Base-by-base conservation (phyloP, 2,329 filamentous ascomycete genomes). In the Exserohilum turcica region DNA sequence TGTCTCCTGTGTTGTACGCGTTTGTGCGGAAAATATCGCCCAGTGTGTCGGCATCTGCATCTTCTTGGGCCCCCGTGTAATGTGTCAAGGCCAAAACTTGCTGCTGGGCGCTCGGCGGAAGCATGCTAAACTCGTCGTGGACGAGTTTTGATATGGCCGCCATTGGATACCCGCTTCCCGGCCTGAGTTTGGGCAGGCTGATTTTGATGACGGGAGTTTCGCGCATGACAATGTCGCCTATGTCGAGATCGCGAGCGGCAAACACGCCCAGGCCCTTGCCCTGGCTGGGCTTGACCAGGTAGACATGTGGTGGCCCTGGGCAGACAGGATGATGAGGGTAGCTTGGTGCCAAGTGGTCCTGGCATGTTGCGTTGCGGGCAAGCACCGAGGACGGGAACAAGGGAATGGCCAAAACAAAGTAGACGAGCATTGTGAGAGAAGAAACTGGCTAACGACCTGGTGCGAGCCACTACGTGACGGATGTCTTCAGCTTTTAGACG, bases 181-280 rank as follows among this genome's bases (percentile, higher is more conserved):
- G 66, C 1, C 59, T 57, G 31, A 68, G 59, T 12, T 61, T 52
- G 2, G 72, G 70, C 7, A 67, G 70, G 7, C 51, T 38, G 10
- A 74, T 67, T 2, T 59, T 66, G 7, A 79, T 61, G 16, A 76
- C 60, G 0, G 77, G 76, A 6, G 63, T 51, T 57, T 79, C 78
- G 21, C 66, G 65, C 51, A 79, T 68, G 35, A 80, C 69, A 31
- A 71, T 66, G 9, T 74, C 73, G 29, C 77, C 76, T 9, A 65
- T 56, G 12, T 71, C 65, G 12, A 80, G 72, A n/a, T 57, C 49
- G 9, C 59, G 60, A 1, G 63, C 63, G 2, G 77, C 77, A 44
- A 79, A 77, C 5, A 77, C 68, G 21, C 78, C 78, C 6, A 79
- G 61, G 2, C 78, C 78, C 61, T 77, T 78, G 9, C 73, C 71